phyloP scores from a whole-genome alignment of 495 filamentous ascomycete species.

The Daldinia bambusicola region DNA sequence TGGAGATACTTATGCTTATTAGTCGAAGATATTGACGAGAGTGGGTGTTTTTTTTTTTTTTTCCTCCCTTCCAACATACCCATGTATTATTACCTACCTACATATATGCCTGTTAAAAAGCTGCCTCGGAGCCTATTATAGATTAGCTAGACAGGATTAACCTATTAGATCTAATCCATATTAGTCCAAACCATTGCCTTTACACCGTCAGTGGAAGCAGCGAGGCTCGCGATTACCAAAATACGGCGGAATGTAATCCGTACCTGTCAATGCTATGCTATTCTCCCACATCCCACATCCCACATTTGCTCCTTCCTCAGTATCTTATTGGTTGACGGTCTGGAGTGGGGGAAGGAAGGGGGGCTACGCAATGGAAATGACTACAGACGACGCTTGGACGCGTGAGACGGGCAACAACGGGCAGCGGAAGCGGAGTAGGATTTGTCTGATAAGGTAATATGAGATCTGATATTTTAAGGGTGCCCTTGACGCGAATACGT shows the following conservation, averaged over 20 bases:
- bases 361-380: neutral
- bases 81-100: neutral
- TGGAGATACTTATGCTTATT: neutral
- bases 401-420: too few relatives aligned
- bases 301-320: neutral
- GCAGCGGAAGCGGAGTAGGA: too few relatives aligned
- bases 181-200: neutral
- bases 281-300: conserved; percentile 20
- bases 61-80: neutral
- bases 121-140: neutral
- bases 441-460: too few relatives aligned
- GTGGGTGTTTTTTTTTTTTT: neutral
- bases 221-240: neutral
- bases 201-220: neutral
- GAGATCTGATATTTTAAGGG: too few relatives aligned
- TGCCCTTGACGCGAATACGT: too few relatives aligned
- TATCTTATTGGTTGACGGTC: conserved; percentile 3
- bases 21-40: neutral
- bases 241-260: neutral
- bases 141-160: neutral
- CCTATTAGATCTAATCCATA: neutral
- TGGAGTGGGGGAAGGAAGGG: neutral
- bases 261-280: neutral
- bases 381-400: too few relatives aligned
- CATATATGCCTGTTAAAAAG: too few relatives aligned